Percentiles rank a stretch among this genome's conserved stretches.
Evolutionary conservation across 805 yeast species (phyloP).

Genomic region (Candida krabiensis): DNA sequence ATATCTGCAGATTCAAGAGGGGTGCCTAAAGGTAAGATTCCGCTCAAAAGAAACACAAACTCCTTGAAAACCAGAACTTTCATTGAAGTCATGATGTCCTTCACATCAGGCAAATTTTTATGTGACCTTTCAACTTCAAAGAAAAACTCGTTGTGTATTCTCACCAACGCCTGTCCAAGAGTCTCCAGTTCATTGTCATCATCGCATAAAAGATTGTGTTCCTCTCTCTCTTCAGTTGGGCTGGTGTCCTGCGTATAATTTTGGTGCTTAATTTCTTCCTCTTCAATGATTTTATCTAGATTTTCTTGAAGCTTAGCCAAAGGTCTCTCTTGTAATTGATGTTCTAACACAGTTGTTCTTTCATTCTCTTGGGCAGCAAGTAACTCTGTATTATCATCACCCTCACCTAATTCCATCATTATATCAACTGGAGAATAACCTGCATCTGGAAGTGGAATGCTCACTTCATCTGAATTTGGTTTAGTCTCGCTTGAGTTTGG

Average conservation of each 20-base stretch:
- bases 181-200: conserved; percentile 76
- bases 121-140: conserved; percentile 38
- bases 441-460: conserved; percentile 20
- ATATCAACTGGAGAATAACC: conserved; percentile 48
- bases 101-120: conserved; percentile 55
- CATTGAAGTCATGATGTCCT: conserved; percentile 71
- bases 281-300: conserved; percentile 51
- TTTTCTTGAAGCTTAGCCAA: conserved; percentile 78
- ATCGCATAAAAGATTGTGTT: conserved; percentile 61
- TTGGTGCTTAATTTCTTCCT: conserved; percentile 29
- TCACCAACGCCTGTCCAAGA: conserved; percentile 58
- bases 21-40: conserved; percentile 84
- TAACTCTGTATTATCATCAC: conserved; percentile 48
- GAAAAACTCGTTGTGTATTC: conserved; percentile 71
- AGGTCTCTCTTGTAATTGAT: conserved; percentile 80
- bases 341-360: conserved; percentile 69
- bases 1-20: conserved; percentile 76
- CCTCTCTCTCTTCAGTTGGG: conserved; percentile 24
- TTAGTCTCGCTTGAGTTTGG: no score
- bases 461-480: conserved; percentile 25
- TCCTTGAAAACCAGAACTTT: conserved; percentile 68
- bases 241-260: conserved; percentile 5
- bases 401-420: conserved; percentile 48
- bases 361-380: conserved; percentile 59
- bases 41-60: conserved; percentile 75